Percentiles rank a stretch among this genome's conserved stretches.
These are phyloP conservation scores for Colletotrichum simmondsii DNA, from an alignment of 2,329 filamentous ascomycete species.

Conservation along the genomic window DNA sequence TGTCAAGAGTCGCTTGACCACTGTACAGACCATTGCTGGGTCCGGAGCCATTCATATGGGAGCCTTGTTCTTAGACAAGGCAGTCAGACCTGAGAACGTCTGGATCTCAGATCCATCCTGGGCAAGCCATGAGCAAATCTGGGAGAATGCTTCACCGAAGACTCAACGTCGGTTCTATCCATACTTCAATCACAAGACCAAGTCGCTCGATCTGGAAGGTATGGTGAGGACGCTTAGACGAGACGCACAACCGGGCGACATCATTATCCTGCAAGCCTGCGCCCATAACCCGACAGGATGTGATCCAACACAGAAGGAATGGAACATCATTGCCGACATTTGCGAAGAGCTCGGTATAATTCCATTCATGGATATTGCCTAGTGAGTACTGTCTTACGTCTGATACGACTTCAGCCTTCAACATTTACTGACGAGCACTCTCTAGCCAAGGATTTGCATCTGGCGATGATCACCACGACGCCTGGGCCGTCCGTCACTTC, in stretches of 20 bases:
- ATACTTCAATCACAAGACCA: conserved; percentile 39
- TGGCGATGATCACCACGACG: conserved; percentile 43
- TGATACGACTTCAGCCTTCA: not conserved
- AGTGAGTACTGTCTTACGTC: conserved; percentile 9
- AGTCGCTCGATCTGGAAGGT: conserved; percentile 41
- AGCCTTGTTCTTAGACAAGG: conserved; percentile 37
- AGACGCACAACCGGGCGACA: conserved; percentile 39
- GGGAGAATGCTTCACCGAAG: conserved; percentile 35
- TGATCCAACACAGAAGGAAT: conserved; percentile 43
- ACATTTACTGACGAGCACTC: not conserved
- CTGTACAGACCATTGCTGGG: conserved; percentile 43
- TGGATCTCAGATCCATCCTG: conserved; percentile 45
- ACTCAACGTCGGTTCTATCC: conserved; percentile 38
- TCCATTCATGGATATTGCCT: conserved; percentile 45
- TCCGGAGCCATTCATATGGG: conserved; percentile 41
- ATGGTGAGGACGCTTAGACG: conserved; percentile 37
- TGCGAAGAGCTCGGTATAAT: conserved; percentile 41
- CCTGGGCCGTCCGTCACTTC: conserved; percentile 44
- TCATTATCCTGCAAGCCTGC: conserved; percentile 45
- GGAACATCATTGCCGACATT: conserved; percentile 41
- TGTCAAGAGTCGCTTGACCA: conserved; percentile 16
- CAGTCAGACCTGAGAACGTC: conserved; percentile 36
- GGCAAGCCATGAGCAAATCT: conserved; percentile 44
- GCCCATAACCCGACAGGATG: conserved; percentile 47
- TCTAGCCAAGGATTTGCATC: conserved; percentile 45